Base-by-base conservation (phyloP, 2,329 filamentous ascomycete genomes). In the Sphaerulina vaccinii region DNA sequence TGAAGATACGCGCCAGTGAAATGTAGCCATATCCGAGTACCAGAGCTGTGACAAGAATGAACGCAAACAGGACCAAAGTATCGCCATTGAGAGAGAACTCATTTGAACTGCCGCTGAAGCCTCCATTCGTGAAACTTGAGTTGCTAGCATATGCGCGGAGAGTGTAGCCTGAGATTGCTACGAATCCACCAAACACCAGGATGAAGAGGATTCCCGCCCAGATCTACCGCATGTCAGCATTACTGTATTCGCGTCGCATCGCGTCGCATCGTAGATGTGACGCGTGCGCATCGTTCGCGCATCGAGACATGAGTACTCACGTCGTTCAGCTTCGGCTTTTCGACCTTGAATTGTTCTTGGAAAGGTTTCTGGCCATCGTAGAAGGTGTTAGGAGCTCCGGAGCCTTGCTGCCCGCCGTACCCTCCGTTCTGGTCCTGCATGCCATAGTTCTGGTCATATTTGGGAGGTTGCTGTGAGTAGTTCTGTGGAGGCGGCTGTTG, bases 251-350 rank as follows among this genome's bases (percentile, higher is more conserved):
- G 33, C 35, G 33, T 40, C 19, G 44, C 51, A 19, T 19, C 24
- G 24, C 29, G 21, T 13, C 13, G 9, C 11, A 10, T 32, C n/a
- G 10, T 4, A 32, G 10, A 13, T 32, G 10, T 10, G 27, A 32
- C 27, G 19, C 21, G 33, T 29, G 33, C 15, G 15, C 2, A 23
- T 36, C 15, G n/a, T 33, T 33, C 22, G 23, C 18, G 5, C 33
- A 44, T 43, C 19, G 24, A 27, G 5, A 10, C 10, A 10, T 27
- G 19, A 42, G 29, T 40, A 49, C 51, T 49, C 45, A 58, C 51
- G 68, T 97, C 92, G 65, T 96, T 89, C 73, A 80, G 96, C 70
- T 92, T 95, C n/a, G 90, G 90, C 57, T 77, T 84, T 45, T 88
- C 81, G 46, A 96, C 71, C 71, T 86, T 86, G 77, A 97, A 96